These are phyloP conservation scores for Rosellinia necatrix DNA, from an alignment of 2,329 filamentous ascomycete genomes.

Conservation along the genomic window DNA sequence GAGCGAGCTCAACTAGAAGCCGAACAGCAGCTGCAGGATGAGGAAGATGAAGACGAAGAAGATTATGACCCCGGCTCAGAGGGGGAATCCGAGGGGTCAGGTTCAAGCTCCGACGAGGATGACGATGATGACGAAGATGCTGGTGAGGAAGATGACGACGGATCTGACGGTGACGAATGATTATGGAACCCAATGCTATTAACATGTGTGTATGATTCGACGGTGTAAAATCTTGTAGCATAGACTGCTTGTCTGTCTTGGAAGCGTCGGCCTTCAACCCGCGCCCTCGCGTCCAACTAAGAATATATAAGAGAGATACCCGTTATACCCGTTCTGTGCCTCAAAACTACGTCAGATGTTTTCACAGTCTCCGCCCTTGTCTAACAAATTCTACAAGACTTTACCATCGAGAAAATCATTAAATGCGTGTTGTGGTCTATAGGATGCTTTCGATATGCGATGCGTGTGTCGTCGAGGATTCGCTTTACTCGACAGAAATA, in stretches of 20 bases:
- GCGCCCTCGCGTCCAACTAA: not conserved
- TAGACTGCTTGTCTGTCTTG: not conserved
- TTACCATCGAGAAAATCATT: not conserved
- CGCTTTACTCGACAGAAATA: no score
- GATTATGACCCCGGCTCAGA: constrained; percentile 69
- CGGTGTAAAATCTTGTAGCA: not conserved
- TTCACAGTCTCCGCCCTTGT: not conserved
- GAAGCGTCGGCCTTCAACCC: not conserved
- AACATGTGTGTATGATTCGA: constrained; percentile 13
- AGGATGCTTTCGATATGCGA: no score
- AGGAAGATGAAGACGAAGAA: constrained; percentile 68
- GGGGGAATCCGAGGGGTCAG: constrained; percentile 62
- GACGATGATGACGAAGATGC: constrained; percentile 58
- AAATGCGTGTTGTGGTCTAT: not conserved
- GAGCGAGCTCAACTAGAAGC: constrained; percentile 55
- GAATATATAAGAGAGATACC: not conserved
- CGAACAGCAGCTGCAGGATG: constrained; percentile 60
- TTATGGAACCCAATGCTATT: not conserved
- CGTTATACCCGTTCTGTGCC: not conserved
- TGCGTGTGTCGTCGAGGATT: no score
- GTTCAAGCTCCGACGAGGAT: constrained; percentile 54
- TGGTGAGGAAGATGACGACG: constrained; percentile 44
- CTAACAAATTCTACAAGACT: not conserved
- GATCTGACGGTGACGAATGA: constrained; percentile 15
- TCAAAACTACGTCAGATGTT: not conserved